phyloP scores from a whole-genome alignment of 169 alveolate genomes.

The Plasmodium knowlesi region DNA sequence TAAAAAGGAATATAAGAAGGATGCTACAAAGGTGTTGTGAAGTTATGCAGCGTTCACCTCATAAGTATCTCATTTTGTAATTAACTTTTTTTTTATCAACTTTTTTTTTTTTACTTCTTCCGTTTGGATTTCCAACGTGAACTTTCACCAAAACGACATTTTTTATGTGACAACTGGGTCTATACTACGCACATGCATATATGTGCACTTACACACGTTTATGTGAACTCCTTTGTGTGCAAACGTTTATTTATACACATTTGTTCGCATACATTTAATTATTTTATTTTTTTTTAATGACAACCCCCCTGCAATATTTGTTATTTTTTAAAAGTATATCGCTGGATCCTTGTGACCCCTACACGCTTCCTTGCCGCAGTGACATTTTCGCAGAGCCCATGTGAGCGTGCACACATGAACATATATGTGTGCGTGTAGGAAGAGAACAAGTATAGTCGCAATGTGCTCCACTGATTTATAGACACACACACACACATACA shows the following conservation, averaged over 20 bases:
- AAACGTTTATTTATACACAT: no score
- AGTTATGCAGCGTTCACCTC: neutral
- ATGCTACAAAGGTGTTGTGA: neutral
- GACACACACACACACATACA: neutral
- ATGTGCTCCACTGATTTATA: neutral
- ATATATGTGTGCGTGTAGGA: neutral
- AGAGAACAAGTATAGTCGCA: neutral
- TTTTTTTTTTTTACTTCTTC: neutral
- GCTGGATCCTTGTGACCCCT: neutral
- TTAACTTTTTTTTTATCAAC: neutral
- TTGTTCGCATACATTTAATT: neutral
- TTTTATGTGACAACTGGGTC: neutral
- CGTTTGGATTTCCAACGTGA: neutral
- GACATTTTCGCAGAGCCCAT: neutral
- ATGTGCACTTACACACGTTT: neutral
- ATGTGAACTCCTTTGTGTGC: neutral
- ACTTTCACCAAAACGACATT: neutral
- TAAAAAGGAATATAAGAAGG: neutral
- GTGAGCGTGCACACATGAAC: neutral
- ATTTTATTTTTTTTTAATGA: neutral
- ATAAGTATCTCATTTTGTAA: neutral
- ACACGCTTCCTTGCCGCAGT: neutral
- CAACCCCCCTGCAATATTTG: neutral
- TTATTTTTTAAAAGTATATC: neutral
- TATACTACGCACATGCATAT: neutral